These are phyloP conservation scores for Maudiozyma humilis DNA, from an alignment of 1,139 yeast genomes.

Conservation along the genomic window DNA sequence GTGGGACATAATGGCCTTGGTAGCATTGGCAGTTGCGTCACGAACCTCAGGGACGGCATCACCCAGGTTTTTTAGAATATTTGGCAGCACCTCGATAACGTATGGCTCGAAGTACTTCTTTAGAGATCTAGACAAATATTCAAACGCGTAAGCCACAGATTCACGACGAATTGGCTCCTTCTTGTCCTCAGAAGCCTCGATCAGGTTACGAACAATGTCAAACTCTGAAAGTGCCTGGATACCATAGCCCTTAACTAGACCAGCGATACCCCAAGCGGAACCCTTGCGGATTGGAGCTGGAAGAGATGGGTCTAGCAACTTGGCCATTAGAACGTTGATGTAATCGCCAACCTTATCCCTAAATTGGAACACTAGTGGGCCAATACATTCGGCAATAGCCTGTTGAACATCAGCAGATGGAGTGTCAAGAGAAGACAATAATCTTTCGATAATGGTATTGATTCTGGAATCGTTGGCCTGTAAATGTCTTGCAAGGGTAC, in stretches of 20 bases:
- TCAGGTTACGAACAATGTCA: slow-evolving; percentile 66
- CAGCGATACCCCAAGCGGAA: slow-evolving; percentile 94
- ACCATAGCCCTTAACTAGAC: slow-evolving; percentile 85
- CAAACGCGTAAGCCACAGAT: slow-evolving; percentile 82
- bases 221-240: slow-evolving; percentile 64
- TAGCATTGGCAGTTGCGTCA: slow-evolving; percentile 79
- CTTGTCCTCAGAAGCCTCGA: slow-evolving; percentile 86
- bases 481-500: slow-evolving; percentile 79
- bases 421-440: slow-evolving; percentile 68
- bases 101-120: slow-evolving; percentile 86
- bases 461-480: slow-evolving; percentile 56
- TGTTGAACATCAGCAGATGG: slow-evolving; percentile 85
- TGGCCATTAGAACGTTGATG: slow-evolving; percentile 50
- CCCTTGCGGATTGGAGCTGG: slow-evolving; percentile 65
- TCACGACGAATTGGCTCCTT: slow-evolving; percentile 69
- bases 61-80: slow-evolving; percentile 72
- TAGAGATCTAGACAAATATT: slow-evolving; percentile 68
- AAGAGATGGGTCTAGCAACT: slow-evolving; percentile 44
- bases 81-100: slow-evolving; percentile 79
- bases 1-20: slow-evolving; percentile 79
- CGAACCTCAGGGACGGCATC: slow-evolving; percentile 81
- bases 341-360: slow-evolving; percentile 43
- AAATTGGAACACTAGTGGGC: slow-evolving; percentile 66
- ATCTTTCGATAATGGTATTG: slow-evolving; percentile 54
- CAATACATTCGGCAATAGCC: slow-evolving; percentile 77